Evolutionary conservation across 1,139 yeast genomes (phyloP), one percentile per base, ranked within the genome.

Genomic region (Yamadazyma kanchanaburiensis): DNA sequence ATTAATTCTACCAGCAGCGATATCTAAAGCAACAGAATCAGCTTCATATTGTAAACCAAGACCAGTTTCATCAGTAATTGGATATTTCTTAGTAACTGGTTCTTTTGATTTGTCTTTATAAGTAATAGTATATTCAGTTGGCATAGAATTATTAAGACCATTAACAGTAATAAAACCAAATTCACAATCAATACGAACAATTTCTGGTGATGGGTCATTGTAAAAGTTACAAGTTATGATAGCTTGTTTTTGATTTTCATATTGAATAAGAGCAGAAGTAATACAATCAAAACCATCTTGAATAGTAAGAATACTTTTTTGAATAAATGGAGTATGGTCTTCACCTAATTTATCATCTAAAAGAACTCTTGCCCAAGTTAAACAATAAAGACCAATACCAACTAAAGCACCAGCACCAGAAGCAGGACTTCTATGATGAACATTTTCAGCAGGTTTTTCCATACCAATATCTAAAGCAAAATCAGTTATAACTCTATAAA

Each of bases 381-480:
- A 43, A 3, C 77, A 56, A 43, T 77, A 77, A 25, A 77, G 61
- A 2, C 84, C 83, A 34, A 77, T 58, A 45, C 78, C 85, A 38
- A 77, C 60, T 25, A 76, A 46, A 0, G 79, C 76, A 16, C 84
- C 83, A 10, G 80, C 85, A n/a, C 78, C 84, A 21, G 75, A 59
- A 15, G 52, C 47, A 14, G 62, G 63, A 44, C 70, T 65, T 33
- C 65, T 56, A 29, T 67, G 44, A 34, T 77, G 40, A 11, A 46
- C 40, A 13, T 54, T 49, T 3, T 49, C 46, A 19, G 42, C 37
- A 6, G 25, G 6, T 6, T 9, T 12, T 12, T 14, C 29, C n/a
- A 19, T 22, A 27, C 55, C 53, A 18, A 24, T 15, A 27, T 60
- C 55, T 29, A 53, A 46, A 4, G 64, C 49, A 33, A 60, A 58